Evolutionary conservation across 2,329 filamentous ascomycete species (phyloP), one percentile per base, ranked within the genome.

Genomic region (Sporothrix pallida): DNA sequence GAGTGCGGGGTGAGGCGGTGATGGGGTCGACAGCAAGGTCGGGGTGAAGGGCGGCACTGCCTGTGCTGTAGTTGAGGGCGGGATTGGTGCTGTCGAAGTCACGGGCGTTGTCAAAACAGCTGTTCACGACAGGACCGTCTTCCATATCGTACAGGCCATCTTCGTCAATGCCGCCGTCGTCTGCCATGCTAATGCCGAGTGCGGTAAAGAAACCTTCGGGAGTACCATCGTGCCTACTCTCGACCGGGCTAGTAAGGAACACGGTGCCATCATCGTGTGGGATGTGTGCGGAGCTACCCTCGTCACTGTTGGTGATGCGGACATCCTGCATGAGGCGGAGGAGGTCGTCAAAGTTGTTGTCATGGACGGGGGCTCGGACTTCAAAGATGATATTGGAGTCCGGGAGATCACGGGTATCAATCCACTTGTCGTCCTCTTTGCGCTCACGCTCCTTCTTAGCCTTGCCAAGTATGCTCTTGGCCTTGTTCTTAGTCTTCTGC

Each of bases 361-460:
- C 7, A 15, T 23, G 67, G 46, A 54, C 12, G 2, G 48, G 67
- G 9, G 10, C 15, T 9, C 48, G 67, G 3, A 69, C 48, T 7
- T 0, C 2, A 15, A 54, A 20, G 17, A 69, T 56, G 46, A 15
- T 42, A 5, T 69, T 17, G 46, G 67, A 48, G 8, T 69, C 67
- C 2, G 48, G 67, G 10, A 20, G 37, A 7, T 69, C 67, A n/a
- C 48, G 67, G 7, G 23, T 2, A 23, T 69, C 67, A 6, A 42
- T 37, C 46, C 46, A 69, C 26, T 42, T 37, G 67, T 54, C 67
- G 26, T 69, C 23, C 4, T 52, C 48, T 10, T 54, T 69, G 15
- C 48, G 67, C 17, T 54, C 13, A 1, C 67, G 48, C 48, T 50
- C 23, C 20, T 68, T 68, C n/a, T 52, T 52, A 15, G 13, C 23